phyloP scores from a whole-genome alignment of 805 yeast genomes.

The Candida coleopterorum region DNA sequence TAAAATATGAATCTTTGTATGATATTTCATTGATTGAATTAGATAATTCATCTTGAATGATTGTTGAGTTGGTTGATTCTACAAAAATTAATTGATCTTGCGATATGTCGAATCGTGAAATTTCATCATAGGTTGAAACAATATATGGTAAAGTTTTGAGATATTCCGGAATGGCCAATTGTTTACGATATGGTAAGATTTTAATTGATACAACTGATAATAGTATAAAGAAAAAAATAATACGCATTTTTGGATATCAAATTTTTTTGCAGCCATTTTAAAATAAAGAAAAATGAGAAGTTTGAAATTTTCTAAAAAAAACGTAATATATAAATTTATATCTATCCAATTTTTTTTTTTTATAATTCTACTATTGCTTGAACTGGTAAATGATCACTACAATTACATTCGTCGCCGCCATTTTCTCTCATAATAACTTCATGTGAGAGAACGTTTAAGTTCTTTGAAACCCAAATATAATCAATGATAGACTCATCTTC shows the following conservation, averaged over 20 bases:
- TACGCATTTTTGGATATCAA: neutral
- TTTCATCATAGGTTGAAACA: neutral
- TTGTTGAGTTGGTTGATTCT: neutral
- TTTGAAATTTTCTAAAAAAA: too few species aligned
- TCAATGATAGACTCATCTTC: constrained; percentile 31
- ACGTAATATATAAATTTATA: too few species aligned
- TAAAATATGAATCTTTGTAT: neutral
- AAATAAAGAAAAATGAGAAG: neutral
- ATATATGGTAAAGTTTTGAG: neutral
- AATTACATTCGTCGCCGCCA: constrained; percentile 17
- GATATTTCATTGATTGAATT: neutral
- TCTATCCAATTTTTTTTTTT: neutral
- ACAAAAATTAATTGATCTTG: neutral
- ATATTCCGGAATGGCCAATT: neutral
- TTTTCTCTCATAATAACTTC: constrained; percentile 24
- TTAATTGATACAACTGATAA: neutral
- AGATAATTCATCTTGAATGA: neutral
- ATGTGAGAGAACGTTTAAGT: constrained; percentile 11
- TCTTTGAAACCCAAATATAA: constrained; percentile 35
- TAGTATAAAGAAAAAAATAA: neutral
- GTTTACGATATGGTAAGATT: neutral
- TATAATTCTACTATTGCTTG: constrained; percentile 10
- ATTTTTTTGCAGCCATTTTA: neutral
- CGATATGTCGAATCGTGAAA: neutral
- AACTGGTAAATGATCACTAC: constrained; percentile 39